A percentile compares a stretch with the other conserved stretches of the same genome.
Evolutionary conservation across 2,329 filamentous ascomycete genomes (phyloP).

Genomic region (Didymella lethalis): DNA sequence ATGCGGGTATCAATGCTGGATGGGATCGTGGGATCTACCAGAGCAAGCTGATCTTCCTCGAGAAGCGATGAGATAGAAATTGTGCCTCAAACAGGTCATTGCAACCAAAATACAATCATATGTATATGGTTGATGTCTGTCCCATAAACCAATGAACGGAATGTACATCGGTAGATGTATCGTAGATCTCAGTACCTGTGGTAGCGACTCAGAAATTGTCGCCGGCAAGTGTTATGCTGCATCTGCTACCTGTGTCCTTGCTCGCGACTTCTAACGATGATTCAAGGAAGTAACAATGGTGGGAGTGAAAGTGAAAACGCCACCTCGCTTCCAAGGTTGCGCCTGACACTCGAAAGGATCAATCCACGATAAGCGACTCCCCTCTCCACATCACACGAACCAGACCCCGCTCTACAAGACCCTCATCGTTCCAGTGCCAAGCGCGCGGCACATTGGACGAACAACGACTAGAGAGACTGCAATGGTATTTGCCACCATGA

Average conservation of each 20-base stretch:
- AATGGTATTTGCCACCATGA: conserved; percentile 4
- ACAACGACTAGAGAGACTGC: background rate
- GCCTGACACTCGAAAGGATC: background rate
- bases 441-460: background rate
- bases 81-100: background rate
- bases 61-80: conserved; percentile 51
- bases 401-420: too few species aligned
- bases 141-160: background rate
- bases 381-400: background rate
- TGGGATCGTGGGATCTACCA: conserved; percentile 62
- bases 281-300: background rate
- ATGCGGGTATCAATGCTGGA: conserved; percentile 63
- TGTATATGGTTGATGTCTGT: background rate
- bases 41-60: conserved; percentile 64
- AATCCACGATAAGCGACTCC: background rate
- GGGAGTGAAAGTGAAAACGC: conserved; percentile 1
- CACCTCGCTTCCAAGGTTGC: conserved; percentile 3
- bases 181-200: background rate
- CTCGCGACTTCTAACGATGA: background rate
- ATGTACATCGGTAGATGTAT: background rate
- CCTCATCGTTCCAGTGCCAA: background rate
- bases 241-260: background rate
- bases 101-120: background rate
- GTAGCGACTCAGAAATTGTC: background rate
- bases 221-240: background rate